Conservation (phyloP, 306 rosid genomes). For the Dryas octopetala region DNA sequence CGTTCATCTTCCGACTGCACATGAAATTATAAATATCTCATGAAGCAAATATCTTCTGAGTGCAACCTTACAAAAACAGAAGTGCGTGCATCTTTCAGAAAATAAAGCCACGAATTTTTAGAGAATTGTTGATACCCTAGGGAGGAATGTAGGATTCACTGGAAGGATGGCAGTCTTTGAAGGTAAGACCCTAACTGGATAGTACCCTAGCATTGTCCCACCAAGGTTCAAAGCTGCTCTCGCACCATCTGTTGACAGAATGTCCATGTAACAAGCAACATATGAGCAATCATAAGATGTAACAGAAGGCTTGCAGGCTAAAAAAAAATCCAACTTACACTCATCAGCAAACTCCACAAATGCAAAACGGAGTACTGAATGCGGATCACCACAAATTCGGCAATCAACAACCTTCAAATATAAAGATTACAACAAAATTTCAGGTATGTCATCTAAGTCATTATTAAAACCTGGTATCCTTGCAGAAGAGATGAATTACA, state of each 20-base stretch:
- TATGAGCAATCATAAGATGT: background rate
- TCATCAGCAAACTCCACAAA: constrained; percentile 97
- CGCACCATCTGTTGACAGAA: constrained; percentile 72
- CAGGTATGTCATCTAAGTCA: background rate
- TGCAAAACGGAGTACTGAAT: constrained; percentile 96
- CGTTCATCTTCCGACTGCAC: constrained; percentile 93
- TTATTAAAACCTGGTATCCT: background rate
- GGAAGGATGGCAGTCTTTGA: constrained; percentile 99
- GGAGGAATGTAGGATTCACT: constrained; percentile 95
- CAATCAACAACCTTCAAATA: constrained; percentile 85
- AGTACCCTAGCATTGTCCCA: constrained; percentile 90
- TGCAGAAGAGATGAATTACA: background rate
- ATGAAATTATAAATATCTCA: constrained; percentile 18
- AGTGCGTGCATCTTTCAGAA: background rate
- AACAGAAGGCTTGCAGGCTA: constrained; percentile 15
- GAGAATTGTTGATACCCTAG: constrained; percentile 61
- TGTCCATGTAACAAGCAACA: constrained; percentile 26
- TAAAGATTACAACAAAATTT: constrained; percentile 19
- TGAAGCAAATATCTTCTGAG: constrained; percentile 14
- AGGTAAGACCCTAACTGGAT: constrained; percentile 94
- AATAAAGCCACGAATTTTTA: constrained; percentile 5
- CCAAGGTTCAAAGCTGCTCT: constrained; percentile 84
- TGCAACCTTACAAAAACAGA: background rate
- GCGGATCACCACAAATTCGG: constrained; percentile 97
- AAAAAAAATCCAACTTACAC: constrained; percentile 46